phyloP scores from a whole-genome alignment of 805 yeast genomes.

The Barnettozyma siamensis region DNA sequence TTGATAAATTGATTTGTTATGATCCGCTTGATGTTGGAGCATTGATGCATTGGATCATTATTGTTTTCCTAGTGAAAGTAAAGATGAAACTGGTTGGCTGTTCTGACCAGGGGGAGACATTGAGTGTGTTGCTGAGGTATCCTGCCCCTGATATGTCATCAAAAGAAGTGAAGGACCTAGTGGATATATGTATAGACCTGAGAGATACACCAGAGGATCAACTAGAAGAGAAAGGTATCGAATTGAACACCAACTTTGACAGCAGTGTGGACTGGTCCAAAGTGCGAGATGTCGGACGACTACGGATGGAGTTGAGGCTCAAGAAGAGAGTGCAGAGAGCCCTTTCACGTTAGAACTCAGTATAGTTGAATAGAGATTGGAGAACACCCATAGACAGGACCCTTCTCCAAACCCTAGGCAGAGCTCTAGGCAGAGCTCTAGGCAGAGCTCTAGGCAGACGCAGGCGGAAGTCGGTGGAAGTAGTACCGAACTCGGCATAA shows the following conservation, averaged over 20 bases:
- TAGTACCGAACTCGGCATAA: no score
- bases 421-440: no score
- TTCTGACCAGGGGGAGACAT: constrained; percentile 42
- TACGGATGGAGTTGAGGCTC: constrained; percentile 40
- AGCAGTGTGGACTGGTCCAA: constrained; percentile 34
- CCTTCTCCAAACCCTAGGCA: no score
- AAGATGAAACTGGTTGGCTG: constrained; percentile 39
- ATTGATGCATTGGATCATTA: constrained; percentile 34
- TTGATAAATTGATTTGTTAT: constrained; percentile 38
- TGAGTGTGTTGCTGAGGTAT: constrained; percentile 40
- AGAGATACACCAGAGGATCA: constrained; percentile 31
- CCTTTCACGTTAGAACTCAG: constrained; percentile 5
- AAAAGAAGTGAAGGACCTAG: constrained; percentile 22
- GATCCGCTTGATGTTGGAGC: constrained; percentile 25
- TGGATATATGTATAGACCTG: constrained; percentile 32
- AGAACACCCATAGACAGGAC: no score
- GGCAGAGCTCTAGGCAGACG: no score
- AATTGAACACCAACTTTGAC: constrained; percentile 36
- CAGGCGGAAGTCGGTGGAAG: no score
- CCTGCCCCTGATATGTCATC: constrained; percentile 30
- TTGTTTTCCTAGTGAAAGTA: constrained; percentile 37
- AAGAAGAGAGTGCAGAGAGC: constrained; percentile 35
- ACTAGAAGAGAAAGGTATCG: constrained; percentile 31
- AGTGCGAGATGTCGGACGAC: constrained; percentile 38
- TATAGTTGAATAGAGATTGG: background rate